Percentiles rank a stretch among this genome's conserved stretches.
Conservation (phyloP, 345 rosid species). For the Hypericum androsaemum region DNA sequence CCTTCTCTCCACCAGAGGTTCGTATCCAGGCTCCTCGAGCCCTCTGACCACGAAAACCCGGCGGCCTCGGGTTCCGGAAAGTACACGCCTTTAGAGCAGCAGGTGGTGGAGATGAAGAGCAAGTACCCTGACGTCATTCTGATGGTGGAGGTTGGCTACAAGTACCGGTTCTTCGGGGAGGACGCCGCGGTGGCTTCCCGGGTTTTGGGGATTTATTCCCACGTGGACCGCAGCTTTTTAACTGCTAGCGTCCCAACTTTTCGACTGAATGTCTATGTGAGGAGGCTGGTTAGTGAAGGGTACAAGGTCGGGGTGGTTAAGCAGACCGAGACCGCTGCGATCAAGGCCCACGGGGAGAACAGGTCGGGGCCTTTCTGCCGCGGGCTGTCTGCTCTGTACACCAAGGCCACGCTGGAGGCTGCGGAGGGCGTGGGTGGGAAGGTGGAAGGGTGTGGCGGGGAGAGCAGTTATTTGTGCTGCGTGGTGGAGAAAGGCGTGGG, state of each 20-base stretch:
- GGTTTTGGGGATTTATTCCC: conserved; percentile 75
- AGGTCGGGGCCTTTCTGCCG: conserved; percentile 62
- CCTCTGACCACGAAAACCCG: conserved; percentile 10
- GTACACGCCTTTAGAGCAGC: conserved; percentile 79
- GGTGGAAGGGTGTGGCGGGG: conserved; percentile 58
- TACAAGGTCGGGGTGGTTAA: conserved; percentile 89
- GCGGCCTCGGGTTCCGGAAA: conserved; percentile 19
- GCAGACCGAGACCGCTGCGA: conserved; percentile 94
- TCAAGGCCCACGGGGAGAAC: conserved; percentile 67
- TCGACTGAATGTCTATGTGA: conserved; percentile 69
- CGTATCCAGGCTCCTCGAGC: conserved; percentile 33
- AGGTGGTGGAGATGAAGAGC: conserved; percentile 59
- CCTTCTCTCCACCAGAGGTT: conserved; percentile 42
- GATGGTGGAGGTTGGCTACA: conserved; percentile 94
- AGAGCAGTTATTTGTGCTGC: conserved; percentile 67
- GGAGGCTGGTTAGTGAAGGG: conserved; percentile 77
- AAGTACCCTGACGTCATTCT: conserved; percentile 64
- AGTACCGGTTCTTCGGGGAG: conserved; percentile 80
- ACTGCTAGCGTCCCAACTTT: conserved; percentile 92
- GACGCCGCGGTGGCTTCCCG: conserved; percentile 76
- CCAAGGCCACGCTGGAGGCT: conserved; percentile 85
- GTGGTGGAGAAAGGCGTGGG: conserved; percentile 51
- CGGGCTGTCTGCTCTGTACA: conserved; percentile 72
- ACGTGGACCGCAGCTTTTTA: conserved; percentile 63
- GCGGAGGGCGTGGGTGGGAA: conserved; percentile 68